Conservation (phyloP, 345 rosid genomes). For the Citrus unshiu region DNA sequence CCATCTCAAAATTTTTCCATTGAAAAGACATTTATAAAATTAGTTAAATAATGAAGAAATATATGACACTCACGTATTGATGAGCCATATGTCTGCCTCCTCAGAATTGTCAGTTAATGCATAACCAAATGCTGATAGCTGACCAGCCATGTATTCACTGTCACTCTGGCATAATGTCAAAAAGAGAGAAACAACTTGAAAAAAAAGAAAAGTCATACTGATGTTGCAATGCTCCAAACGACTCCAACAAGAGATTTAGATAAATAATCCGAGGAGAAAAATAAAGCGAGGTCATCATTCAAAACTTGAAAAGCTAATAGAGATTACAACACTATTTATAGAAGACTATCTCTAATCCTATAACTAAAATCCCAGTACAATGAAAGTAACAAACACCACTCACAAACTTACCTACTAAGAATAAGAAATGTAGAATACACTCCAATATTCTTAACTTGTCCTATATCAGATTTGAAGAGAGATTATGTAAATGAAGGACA, state of each 20-base stretch:
- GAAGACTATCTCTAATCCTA: background rate
- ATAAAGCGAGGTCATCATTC: background rate
- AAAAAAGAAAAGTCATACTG: background rate
- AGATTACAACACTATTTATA: background rate
- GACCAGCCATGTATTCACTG: conserved; percentile 99
- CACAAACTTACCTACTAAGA: background rate
- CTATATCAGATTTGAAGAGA: background rate
- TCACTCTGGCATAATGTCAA: conserved; percentile 63
- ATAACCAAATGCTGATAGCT: conserved; percentile 92
- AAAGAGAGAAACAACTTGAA: background rate
- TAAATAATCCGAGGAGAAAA: background rate
- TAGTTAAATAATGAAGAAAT: background rate
- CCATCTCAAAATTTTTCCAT: background rate
- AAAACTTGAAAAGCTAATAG: background rate
- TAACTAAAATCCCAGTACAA: background rate
- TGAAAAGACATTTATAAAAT: background rate
- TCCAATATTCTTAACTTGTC: background rate
- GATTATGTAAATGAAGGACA: background rate
- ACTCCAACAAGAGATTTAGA: background rate
- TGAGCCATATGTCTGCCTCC: conserved; percentile 91
- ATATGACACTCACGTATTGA: conserved; percentile 65
- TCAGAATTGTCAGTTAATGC: conserved; percentile 75
- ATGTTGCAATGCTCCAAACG: too few relatives aligned
- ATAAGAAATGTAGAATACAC: background rate
- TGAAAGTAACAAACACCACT: background rate